Evolutionary conservation across 768 basidiomycete genomes (phyloP).

Genomic region (Cyclocybe cylindracea): DNA sequence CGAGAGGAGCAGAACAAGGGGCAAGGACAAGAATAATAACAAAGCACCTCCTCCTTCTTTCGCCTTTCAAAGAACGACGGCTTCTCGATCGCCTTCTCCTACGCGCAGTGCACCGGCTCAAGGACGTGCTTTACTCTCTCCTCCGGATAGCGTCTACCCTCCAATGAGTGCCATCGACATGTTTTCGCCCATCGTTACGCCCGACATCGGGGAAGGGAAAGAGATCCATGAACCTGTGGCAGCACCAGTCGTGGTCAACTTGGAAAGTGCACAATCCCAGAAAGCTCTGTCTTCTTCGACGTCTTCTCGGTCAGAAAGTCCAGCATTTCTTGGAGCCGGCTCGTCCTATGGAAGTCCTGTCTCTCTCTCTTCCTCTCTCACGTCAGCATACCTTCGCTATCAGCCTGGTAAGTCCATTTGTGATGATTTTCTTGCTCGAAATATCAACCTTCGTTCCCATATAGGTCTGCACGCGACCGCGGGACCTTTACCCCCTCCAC

Average conservation of each 20-base stretch:
- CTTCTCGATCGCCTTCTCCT: slow-evolving; percentile 26
- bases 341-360: slow-evolving; percentile 18
- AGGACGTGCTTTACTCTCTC: slow-evolving; percentile 12
- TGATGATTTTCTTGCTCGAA: background rate
- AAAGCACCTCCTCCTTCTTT: slow-evolving; percentile 21
- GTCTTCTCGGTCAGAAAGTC: slow-evolving; percentile 22
- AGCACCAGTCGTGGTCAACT: slow-evolving; percentile 57
- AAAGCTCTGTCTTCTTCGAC: slow-evolving; percentile 12
- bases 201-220: slow-evolving; percentile 63
- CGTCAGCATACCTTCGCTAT: slow-evolving; percentile 53
- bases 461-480: slow-evolving; percentile 65
- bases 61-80: slow-evolving; percentile 32
- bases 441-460: slow-evolving; percentile 3
- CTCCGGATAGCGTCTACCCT: slow-evolving; percentile 10
- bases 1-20: slow-evolving; percentile 14
- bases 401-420: slow-evolving; percentile 49
- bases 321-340: slow-evolving; percentile 4
- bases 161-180: slow-evolving; percentile 22
- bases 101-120: slow-evolving; percentile 10
- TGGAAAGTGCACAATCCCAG: slow-evolving; percentile 27
- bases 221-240: slow-evolving; percentile 61
- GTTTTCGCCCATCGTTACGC: slow-evolving; percentile 48
- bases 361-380: slow-evolving; percentile 22
- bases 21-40: slow-evolving; percentile 23
- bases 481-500: slow-evolving; percentile 72